Conservation (phyloP, 192 early-diverging fungal species). For the Chytriomyces sp. region DNA sequence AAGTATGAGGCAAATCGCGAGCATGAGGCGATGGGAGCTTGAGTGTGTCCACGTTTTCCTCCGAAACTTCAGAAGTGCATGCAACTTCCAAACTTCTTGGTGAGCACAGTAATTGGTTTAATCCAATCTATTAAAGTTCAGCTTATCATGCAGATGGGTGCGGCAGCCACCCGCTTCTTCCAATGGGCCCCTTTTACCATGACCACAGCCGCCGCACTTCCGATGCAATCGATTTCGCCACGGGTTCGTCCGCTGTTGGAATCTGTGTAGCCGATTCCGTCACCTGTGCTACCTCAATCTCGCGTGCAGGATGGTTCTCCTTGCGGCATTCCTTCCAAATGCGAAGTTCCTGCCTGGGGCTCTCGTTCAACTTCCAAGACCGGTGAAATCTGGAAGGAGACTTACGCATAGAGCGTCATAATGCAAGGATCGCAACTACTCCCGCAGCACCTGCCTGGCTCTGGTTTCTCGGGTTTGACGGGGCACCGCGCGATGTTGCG, state of each 20-base stretch:
- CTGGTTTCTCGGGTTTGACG: background rate
- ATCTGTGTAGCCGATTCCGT: background rate
- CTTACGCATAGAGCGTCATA: background rate
- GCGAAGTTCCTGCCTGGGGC: constrained; percentile 9
- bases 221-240: background rate
- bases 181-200: background rate
- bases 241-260: background rate
- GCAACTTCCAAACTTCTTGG: too few species aligned
- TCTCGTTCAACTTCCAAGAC: too few species aligned
- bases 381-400: background rate
- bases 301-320: background rate
- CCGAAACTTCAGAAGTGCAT: too few species aligned
- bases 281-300: background rate
- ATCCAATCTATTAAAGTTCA: too few species aligned
- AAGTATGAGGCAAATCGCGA: too few species aligned
- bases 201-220: constrained; percentile 3
- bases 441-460: background rate
- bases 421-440: constrained; percentile 11
- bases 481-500: background rate
- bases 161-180: background rate
- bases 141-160: background rate
- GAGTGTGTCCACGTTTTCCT: too few species aligned
- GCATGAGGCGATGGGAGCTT: too few species aligned
- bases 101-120: too few species aligned
- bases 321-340: constrained; percentile 23